These are phyloP conservation scores for Sesbania bispinosa DNA, from an alignment of 306 rosid genomes.

Conservation along the genomic window DNA sequence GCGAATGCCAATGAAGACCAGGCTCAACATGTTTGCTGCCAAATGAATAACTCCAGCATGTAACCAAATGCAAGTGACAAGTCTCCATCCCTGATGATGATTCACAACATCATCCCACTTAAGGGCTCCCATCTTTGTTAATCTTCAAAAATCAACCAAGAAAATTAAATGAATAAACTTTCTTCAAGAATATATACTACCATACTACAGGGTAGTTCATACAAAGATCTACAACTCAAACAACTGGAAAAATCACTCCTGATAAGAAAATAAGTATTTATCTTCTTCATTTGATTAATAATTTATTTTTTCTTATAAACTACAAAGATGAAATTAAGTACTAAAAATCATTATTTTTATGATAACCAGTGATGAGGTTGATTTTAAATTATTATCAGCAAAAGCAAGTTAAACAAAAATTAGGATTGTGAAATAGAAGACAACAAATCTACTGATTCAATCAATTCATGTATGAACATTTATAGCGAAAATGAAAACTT, in stretches of 20 bases:
- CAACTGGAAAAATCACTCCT: background rate
- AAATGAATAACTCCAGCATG: slow-evolving; percentile 88
- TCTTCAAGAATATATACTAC: background rate
- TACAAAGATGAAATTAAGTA: background rate
- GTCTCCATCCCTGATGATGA: slow-evolving; percentile 80
- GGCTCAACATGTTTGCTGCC: slow-evolving; percentile 72
- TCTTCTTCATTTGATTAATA: background rate
- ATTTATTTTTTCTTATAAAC: background rate
- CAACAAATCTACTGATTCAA: background rate
- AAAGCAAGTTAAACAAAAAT: background rate
- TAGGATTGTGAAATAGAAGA: background rate
- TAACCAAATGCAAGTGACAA: slow-evolving; percentile 80
- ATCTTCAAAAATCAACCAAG: slow-evolving; percentile 39
- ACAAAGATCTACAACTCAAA: slow-evolving; percentile 3
- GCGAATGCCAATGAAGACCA: slow-evolving; percentile 80
- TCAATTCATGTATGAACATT: background rate
- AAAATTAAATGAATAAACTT: background rate
- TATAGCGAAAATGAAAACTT: background rate
- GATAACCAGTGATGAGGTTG: background rate
- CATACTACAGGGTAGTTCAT: background rate
- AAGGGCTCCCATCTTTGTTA: slow-evolving; percentile 79
- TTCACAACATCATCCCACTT: slow-evolving; percentile 52
- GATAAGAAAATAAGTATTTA: background rate
- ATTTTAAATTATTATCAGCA: background rate
- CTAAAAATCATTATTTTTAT: background rate